Percentiles rank a stretch among this genome's conserved stretches.
Evolutionary conservation across 129 eudicot species (phyloP).

Genomic region (Flaveria linearis): DNA sequence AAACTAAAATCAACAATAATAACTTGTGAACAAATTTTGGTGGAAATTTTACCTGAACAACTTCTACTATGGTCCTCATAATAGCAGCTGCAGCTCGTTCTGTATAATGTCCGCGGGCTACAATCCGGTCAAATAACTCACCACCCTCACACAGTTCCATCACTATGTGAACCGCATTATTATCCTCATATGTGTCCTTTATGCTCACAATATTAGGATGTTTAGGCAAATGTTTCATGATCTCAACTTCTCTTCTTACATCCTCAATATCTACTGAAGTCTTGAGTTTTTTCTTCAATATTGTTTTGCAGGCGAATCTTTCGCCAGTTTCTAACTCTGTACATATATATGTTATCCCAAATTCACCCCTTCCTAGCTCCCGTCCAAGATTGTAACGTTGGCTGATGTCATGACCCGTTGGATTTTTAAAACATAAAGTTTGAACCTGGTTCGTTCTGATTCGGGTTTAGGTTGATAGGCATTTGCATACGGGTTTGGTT

Average conservation of each 20-base stretch:
- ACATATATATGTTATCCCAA: constrained; percentile 80
- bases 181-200: constrained; percentile 77
- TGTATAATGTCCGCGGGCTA: constrained; percentile 80
- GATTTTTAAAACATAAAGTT: constrained; percentile 58
- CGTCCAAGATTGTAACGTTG: constrained; percentile 58
- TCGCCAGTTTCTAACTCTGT: constrained; percentile 59
- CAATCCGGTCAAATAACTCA: constrained; percentile 76
- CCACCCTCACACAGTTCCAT: constrained; percentile 93
- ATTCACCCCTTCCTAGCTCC: constrained; percentile 83
- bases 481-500: constrained; percentile 55
- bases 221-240: constrained; percentile 78
- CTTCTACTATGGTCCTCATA: constrained; percentile 69
- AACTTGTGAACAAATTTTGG: no score
- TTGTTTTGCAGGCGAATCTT: constrained; percentile 71
- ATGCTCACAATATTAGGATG: constrained; percentile 69
- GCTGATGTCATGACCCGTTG: constrained; percentile 55
- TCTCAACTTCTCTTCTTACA: constrained; percentile 78
- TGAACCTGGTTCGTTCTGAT: constrained; percentile 39
- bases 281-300: constrained; percentile 73
- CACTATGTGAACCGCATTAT: constrained; percentile 71
- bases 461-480: constrained; percentile 44
- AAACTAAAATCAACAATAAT: neutral
- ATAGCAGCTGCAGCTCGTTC: constrained; percentile 80
- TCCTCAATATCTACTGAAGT: constrained; percentile 81
- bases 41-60: constrained; percentile 58